These are phyloP conservation scores for Echeveria elegans DNA, from an alignment of 164 flowering plant genomes.

Conservation along the genomic window DNA sequence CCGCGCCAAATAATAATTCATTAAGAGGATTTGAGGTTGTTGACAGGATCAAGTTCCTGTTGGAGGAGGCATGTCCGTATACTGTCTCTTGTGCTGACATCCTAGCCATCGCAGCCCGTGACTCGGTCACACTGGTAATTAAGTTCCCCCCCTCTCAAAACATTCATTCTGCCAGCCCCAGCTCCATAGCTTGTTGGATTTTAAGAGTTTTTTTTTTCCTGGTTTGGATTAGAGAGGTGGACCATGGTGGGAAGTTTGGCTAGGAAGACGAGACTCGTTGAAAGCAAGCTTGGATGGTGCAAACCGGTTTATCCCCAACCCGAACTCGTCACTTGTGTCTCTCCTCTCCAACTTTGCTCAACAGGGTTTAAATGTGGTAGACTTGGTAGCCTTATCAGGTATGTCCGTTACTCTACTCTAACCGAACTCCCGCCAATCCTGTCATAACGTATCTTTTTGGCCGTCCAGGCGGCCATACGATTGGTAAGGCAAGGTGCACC, in stretches of 20 bases:
- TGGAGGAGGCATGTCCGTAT: conserved; percentile 63
- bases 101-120: conserved; percentile 67
- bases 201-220: background rate
- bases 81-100: conserved; percentile 83
- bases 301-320: conserved; percentile 46
- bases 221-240: conserved; percentile 53
- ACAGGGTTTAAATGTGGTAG: conserved; percentile 50
- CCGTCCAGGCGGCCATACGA: conserved; percentile 58
- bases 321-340: conserved; percentile 49
- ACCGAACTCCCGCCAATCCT: background rate
- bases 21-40: conserved; percentile 64
- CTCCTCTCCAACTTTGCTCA: conserved; percentile 49
- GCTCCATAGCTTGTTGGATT: background rate
- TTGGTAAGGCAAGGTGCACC: conserved; percentile 63
- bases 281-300: conserved; percentile 64
- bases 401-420: background rate
- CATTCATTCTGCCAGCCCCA: background rate
- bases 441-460: background rate
- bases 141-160: conserved; percentile 4
- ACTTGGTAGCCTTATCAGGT: conserved; percentile 77
- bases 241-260: conserved; percentile 55
- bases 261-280: conserved; percentile 67
- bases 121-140: conserved; percentile 55
- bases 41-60: conserved; percentile 40
- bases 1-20: conserved; percentile 59